A percentile compares a stretch with the other conserved stretches of the same genome.
Evolutionary conservation across 2,329 filamentous ascomycete species (phyloP).

Genomic region (Colletotrichum sp.): DNA sequence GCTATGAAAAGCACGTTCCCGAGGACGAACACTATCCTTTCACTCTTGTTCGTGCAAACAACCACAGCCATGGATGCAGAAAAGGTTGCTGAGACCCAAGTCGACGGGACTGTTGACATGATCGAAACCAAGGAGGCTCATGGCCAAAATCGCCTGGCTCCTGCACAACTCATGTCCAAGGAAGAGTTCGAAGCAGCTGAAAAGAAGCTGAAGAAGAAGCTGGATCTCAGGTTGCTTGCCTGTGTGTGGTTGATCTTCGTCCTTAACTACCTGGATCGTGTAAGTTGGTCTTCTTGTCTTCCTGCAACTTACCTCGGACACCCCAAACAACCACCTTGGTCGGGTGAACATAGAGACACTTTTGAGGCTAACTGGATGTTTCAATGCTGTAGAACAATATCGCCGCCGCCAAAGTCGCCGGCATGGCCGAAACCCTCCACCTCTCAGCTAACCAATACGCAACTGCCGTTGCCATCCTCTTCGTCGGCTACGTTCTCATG

Average conservation of each 20-base stretch:
- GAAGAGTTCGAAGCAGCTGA: neutral
- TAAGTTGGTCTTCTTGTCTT: neutral
- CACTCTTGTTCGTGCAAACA: neutral
- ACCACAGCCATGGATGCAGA: neutral
- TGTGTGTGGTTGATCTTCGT: neutral
- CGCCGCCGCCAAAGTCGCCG: neutral
- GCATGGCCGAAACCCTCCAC: neutral
- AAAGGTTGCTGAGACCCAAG: neutral
- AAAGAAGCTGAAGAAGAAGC: neutral
- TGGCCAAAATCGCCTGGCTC: neutral
- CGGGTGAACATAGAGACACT: neutral
- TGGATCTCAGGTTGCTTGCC: neutral
- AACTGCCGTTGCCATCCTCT: neutral
- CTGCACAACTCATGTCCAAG: neutral
- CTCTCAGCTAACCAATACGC: neutral
- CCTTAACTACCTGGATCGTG: neutral
- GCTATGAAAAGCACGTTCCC: neutral
- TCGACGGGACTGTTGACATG: neutral
- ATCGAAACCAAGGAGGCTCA: neutral
- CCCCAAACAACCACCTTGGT: neutral
- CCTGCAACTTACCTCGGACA: neutral
- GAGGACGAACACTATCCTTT: neutral
- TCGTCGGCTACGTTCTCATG: conserved; percentile 30
- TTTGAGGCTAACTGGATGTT: neutral
- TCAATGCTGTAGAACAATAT: neutral